These are phyloP conservation scores for Peronospora destructor DNA, from an alignment of 352 stramenopile genomes.

Conservation along the genomic window DNA sequence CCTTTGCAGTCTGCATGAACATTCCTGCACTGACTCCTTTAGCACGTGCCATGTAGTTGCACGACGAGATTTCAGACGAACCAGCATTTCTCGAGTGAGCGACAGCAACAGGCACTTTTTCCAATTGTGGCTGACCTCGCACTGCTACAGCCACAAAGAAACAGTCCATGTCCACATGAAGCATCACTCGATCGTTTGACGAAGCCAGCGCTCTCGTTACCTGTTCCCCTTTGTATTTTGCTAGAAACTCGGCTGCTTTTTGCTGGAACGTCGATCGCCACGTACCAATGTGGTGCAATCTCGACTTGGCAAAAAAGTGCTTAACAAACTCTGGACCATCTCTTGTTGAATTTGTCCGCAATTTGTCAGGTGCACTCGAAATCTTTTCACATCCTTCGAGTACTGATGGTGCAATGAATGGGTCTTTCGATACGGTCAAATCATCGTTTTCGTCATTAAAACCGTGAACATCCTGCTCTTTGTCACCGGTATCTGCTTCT, in stretches of 20 bases:
- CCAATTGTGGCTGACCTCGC: conserved; percentile 63
- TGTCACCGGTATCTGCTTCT: conserved; percentile 1
- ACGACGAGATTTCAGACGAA: conserved; percentile 90
- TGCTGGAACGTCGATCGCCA: conserved; percentile 75
- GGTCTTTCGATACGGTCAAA: not conserved
- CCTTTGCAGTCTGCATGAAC: conserved; percentile 89
- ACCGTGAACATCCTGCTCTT: conserved; percentile 1
- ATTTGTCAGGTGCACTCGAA: not conserved
- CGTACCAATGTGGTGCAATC: conserved; percentile 79
- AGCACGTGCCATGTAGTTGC: conserved; percentile 91
- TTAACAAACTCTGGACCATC: conserved; percentile 70
- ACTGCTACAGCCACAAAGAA: conserved; percentile 94
- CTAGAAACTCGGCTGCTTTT: conserved; percentile 48
- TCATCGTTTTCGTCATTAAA: not conserved
- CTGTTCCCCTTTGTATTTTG: conserved; percentile 45
- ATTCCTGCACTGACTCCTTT: conserved; percentile 90
- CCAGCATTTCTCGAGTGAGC: conserved; percentile 77
- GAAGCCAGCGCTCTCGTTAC: conserved; percentile 30
- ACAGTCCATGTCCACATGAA: conserved; percentile 97
- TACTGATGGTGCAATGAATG: not conserved
- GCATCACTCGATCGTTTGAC: conserved; percentile 72
- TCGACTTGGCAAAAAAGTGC: conserved; percentile 80
- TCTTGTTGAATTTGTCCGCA: conserved; percentile 52
- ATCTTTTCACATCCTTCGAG: not conserved
- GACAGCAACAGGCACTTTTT: conserved; percentile 84